A percentile compares a stretch with the other conserved stretches of the same genome.
Conservation (phyloP, 371 early-diverging fungal species). For the Apophysomyces variabilis region DNA sequence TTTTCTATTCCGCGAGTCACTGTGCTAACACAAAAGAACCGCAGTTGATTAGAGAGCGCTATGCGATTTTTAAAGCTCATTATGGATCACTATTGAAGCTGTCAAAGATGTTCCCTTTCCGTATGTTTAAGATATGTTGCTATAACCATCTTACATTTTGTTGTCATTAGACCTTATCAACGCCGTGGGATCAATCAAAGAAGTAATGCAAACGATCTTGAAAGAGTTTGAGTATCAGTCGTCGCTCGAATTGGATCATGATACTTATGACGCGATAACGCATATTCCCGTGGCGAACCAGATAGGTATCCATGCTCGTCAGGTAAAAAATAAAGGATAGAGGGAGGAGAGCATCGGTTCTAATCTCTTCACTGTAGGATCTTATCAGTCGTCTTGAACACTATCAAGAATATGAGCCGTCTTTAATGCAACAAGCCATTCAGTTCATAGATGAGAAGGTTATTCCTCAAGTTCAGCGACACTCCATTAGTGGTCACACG, state of each 20-base stretch:
- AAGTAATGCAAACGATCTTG: slow-evolving; percentile 66
- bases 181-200: slow-evolving; percentile 66
- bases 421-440: slow-evolving; percentile 54
- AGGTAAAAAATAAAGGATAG: slow-evolving; percentile 28
- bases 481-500: slow-evolving; percentile 68
- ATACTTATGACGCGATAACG: slow-evolving; percentile 68
- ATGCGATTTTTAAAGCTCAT: slow-evolving; percentile 68
- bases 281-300: slow-evolving; percentile 69
- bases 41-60: slow-evolving; percentile 65
- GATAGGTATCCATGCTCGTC: slow-evolving; percentile 68
- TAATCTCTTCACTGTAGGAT: slow-evolving; percentile 39
- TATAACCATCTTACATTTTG: background rate
- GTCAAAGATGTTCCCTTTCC: slow-evolving; percentile 72
- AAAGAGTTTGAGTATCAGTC: slow-evolving; percentile 74
- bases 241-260: slow-evolving; percentile 62
- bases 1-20: background rate
- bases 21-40: background rate
- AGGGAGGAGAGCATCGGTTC: background rate
- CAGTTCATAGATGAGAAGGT: slow-evolving; percentile 60
- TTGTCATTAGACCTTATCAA: slow-evolving; percentile 59
- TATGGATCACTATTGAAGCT: slow-evolving; percentile 65
- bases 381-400: slow-evolving; percentile 65
- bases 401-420: slow-evolving; percentile 62
- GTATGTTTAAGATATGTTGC: slow-evolving; percentile 39
- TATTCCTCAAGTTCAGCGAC: slow-evolving; percentile 59